A percentile compares a stretch with the other conserved stretches of the same genome.
phyloP scores from a whole-genome alignment of 345 rosid species.

The Arabidopsis arenosa region DNA sequence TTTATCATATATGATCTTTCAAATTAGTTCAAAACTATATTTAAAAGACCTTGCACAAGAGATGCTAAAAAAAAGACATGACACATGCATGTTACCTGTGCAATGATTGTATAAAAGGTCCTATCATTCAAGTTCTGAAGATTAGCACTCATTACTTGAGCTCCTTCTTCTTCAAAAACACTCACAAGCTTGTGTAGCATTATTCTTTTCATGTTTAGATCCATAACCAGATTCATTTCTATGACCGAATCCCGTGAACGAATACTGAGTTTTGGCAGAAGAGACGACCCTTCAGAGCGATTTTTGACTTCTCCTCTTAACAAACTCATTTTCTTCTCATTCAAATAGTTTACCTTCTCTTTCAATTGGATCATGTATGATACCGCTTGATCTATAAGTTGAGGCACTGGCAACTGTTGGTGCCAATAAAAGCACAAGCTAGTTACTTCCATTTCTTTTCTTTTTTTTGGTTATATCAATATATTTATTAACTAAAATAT shows the following conservation, averaged over 20 bases:
- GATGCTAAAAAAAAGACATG: background rate
- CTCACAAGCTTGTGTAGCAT: conserved; percentile 31
- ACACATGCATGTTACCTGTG: conserved; percentile 14
- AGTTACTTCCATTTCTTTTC: background rate
- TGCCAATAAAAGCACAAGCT: background rate
- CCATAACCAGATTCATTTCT: conserved; percentile 32
- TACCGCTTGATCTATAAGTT: conserved; percentile 33
- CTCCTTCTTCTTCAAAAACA: conserved; percentile 45
- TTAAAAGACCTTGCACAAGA: background rate
- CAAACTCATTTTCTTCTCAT: conserved; percentile 25
- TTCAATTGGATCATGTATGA: conserved; percentile 34
- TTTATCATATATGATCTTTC: background rate
- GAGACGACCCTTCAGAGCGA: conserved; percentile 12
- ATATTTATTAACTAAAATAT: background rate
- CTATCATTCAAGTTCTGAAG: conserved; percentile 30
- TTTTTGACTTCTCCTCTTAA: conserved; percentile 12
- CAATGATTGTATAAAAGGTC: conserved; percentile 27
- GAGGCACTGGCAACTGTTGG: conserved; percentile 36
- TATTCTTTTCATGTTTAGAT: conserved; percentile 21
- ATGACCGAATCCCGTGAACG: conserved; percentile 34
- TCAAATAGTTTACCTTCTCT: conserved; percentile 27
- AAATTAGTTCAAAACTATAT: background rate
- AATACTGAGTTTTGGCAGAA: conserved; percentile 29
- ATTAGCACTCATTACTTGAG: conserved; percentile 39
- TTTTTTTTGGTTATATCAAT: background rate